Base-by-base conservation (phyloP, 352 stramenopile species). In the Stephanocyclus meneghinianus region DNA sequence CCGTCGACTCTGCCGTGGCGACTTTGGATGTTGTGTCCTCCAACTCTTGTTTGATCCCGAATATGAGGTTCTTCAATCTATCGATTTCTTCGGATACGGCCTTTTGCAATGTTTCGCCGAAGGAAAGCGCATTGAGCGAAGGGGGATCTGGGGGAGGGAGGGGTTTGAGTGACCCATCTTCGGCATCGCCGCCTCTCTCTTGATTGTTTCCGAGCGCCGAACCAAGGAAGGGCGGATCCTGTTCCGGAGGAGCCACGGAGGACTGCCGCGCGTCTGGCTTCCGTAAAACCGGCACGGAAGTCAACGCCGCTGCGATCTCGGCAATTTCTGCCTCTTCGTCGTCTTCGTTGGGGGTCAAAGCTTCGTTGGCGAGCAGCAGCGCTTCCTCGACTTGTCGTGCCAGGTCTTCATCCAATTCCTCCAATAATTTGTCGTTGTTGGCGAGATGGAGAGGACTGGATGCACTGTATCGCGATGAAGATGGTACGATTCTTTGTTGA, bases 71-170 rank as follows among this genome's bases (percentile, higher is more conserved):
- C 45, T 72, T 76, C 37, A 81, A 21, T 40, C 60, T 50, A 35
- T 76, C 53, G 16, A 72, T 53, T 69, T 81, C 74, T 9, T 81
- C 67, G 5, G 63, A 29, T 10, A 69, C 66, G 47, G 63, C 50
- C 30, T 73, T 76, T 59, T 81, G 66, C 13, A 81, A 48, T 15
- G n/a, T 63, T 53, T 76, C 68, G 16, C 66, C 67, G 56, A 81
- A 70, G 11, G 59, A 61, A n/a, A 72, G 8, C 9, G 66, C 18
- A 1, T 65, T 51, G 2, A 26, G 4, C 35, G 56, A 32, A 16
- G 66, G 48, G 11, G 74, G 45, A 16, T 30, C n/a, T 45, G 37
- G 15, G 16, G 74, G 74, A 11, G 62, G 66, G 9, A 48, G 59
- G 13, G 62, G 74, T 40, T 40, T 40, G 7, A 0, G 35, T 8